Conservation (phyloP, 2,329 filamentous ascomycete species). For the Tolypocladium inflatum region DNA sequence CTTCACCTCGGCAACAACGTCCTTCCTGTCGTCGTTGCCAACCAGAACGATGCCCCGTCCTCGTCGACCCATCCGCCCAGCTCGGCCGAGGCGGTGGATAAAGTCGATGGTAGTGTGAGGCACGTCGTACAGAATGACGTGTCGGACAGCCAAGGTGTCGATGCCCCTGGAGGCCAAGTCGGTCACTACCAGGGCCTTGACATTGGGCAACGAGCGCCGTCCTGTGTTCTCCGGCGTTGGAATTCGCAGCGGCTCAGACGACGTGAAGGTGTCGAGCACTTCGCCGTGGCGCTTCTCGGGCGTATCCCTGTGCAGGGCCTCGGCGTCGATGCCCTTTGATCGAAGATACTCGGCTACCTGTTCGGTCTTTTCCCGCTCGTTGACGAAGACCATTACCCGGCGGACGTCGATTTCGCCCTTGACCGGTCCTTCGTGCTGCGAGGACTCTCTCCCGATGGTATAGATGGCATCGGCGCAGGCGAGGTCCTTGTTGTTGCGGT, state of each 20-base stretch:
- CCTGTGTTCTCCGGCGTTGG: slow-evolving; percentile 16
- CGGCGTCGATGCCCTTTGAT: slow-evolving; percentile 80
- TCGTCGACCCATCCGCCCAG: slow-evolving; percentile 84
- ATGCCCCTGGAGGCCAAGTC: slow-evolving; percentile 89
- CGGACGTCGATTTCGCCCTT: slow-evolving; percentile 58
- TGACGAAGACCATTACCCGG: slow-evolving; percentile 90
- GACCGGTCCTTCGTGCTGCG: slow-evolving; percentile 44
- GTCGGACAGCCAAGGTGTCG: slow-evolving; percentile 82
- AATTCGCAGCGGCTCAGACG: slow-evolving; percentile 29
- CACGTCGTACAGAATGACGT: slow-evolving; percentile 94
- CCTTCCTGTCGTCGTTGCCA: slow-evolving; percentile 78
- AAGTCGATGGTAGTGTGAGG: slow-evolving; percentile 97
- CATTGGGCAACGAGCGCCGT: slow-evolving; percentile 56
- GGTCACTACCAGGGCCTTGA: slow-evolving; percentile 87
- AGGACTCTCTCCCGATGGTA: slow-evolving; percentile 73
- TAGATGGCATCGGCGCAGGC: slow-evolving; percentile 94
- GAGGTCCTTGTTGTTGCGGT: slow-evolving; percentile 83
- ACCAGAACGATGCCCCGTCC: slow-evolving; percentile 86
- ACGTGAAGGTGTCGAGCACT: slow-evolving; percentile 67
- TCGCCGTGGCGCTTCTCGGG: slow-evolving; percentile 68
- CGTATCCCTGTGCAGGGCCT: slow-evolving; percentile 78
- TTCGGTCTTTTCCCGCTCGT: slow-evolving; percentile 82
- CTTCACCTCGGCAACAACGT: slow-evolving; percentile 85
- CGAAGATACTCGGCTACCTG: slow-evolving; percentile 71
- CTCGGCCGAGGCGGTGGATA: slow-evolving; percentile 86